Base-by-base conservation (phyloP, 2,329 filamentous ascomycete genomes). In the Aspergillus sp. region DNA sequence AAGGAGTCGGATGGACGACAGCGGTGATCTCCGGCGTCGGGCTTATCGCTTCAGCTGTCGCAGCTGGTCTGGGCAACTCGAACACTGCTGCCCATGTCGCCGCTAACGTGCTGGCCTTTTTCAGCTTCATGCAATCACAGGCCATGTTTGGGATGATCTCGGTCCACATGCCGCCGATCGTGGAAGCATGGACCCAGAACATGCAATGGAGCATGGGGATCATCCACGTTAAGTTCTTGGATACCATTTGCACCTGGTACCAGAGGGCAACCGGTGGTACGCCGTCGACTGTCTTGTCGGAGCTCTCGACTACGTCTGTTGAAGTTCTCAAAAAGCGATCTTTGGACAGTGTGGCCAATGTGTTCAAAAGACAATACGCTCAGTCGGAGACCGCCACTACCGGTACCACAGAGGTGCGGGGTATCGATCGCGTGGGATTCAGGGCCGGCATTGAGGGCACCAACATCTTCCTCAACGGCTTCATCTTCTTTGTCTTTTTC, bases 171-270 rank as follows among this genome's bases (percentile, higher is more conserved):
- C 94, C 94, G 6, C 93, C 93, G 0, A 91, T 97, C 62, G 93
- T 96, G 55, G 85, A 90, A 70, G 85, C 92, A 0, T 97, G 94
- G 93, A 97, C 92, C 2, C 93, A 97, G 79, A 93, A 97, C 78
- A 97, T 97, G 79, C 91, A 96, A 74, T 97, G 93, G 93, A 95
- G 90, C 71, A 95, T 97, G 91, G 94, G 93, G 67, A 92, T 97
- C 69, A 96, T 97, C 69, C 85, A 85, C 54, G 85, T 97, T 36
- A 82, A 81, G n/a, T 97, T 96, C 76, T 85, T 97, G 79, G 92
- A 97, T 79, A 83, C 82, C 49, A 90, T 97, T 71, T 91, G 91
- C 62, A 96, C 92, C 36, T 97, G 93, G 93, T 97, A 97, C 74
- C 93, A 97, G 79, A 90, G 93, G 61, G 86, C 94, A 4, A 98